Evolutionary conservation across 495 filamentous ascomycete genomes (phyloP), one percentile per base, ranked within the genome.

Genomic region (Eremomyces bilateralis): DNA sequence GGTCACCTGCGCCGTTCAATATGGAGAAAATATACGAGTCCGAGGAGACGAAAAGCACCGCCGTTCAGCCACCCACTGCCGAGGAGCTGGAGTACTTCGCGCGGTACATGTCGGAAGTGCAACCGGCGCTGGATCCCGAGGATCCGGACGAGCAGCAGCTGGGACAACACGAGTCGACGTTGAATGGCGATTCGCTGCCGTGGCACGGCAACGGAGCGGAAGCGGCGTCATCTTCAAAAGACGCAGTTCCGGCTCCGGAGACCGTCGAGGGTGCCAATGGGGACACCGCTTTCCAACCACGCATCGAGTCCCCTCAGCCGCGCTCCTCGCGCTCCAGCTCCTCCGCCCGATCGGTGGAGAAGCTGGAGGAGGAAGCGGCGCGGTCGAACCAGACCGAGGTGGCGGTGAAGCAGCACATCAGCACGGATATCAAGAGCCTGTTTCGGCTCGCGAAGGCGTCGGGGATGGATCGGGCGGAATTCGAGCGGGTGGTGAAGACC

Each of bases 121-220:
- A 93, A 44, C 83, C 85, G 0, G 82, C 79, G 19, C 71, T 94
- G 69, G 88, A 94, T 52, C 72, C 69, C 45, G 71, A 91, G 46
- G 82, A 91, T 46, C 80, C 80, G 33, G 49, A 52, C 33, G 51
- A 53, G 42, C 21, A 62, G 33, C 50, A 54, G 12, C 42, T 57
- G 1, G 50, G 58, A 27, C 43, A 63, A 12, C 64, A 64, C 6
- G 58, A 61, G 4, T 65, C 65, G 0, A 67, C 69, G 1, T 50
- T 73, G 11, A 57, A 62, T 25, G 70, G 70, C 13, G 50, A 65
- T 32, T 11, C 30, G 10, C 10, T 32, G 6, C 8, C 24, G 8
- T 13, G 24, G 24, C 24, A 6, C 13, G 8, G 24, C 6, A 13
- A 13, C 6, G 24, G 8, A 6, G 8, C 6, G 8, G 24, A 27